Conservation (phyloP, 2,329 filamentous ascomycete species). For the Onygenales sp. region DNA sequence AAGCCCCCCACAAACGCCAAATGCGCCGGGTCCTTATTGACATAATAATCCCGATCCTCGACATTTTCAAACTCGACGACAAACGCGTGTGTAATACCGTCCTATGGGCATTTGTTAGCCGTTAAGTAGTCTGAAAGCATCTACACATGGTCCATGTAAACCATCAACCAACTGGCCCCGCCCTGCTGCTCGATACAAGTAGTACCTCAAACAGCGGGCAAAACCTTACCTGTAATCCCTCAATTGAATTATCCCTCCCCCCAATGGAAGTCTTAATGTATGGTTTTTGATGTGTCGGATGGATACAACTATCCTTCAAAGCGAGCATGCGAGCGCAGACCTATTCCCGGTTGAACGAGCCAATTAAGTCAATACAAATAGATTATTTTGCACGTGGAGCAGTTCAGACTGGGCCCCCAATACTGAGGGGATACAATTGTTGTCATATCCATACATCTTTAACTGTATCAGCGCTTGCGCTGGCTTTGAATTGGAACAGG, state of each 20-base stretch:
- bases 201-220: not conserved
- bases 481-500: conserved; percentile 55
- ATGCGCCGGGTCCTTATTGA: conserved; percentile 56
- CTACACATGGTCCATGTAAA: too few species aligned
- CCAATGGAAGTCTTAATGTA: conserved; percentile 53
- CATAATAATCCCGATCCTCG: conserved; percentile 60
- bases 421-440: too few species aligned
- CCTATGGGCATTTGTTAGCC: conserved; percentile 27
- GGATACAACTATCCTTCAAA: conserved; percentile 49
- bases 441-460: conserved; percentile 41
- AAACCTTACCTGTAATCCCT: conserved; percentile 48
- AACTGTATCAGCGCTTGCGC: conserved; percentile 39
- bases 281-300: conserved; percentile 47
- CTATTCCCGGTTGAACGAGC: conserved; percentile 25
- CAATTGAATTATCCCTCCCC: conserved; percentile 52
- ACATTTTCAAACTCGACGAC: conserved; percentile 55
- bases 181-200: too few species aligned
- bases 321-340: conserved; percentile 47
- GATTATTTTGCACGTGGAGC: too few species aligned
- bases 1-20: conserved; percentile 45
- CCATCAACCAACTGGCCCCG: too few species aligned
- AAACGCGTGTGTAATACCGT: conserved; percentile 59
- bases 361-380: too few species aligned
- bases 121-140: not conserved
- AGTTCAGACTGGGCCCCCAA: too few species aligned